Percentiles rank a stretch among this genome's conserved stretches.
Conservation (phyloP, 176 grass and related monocot genomes). For the Eleusine coracana region DNA sequence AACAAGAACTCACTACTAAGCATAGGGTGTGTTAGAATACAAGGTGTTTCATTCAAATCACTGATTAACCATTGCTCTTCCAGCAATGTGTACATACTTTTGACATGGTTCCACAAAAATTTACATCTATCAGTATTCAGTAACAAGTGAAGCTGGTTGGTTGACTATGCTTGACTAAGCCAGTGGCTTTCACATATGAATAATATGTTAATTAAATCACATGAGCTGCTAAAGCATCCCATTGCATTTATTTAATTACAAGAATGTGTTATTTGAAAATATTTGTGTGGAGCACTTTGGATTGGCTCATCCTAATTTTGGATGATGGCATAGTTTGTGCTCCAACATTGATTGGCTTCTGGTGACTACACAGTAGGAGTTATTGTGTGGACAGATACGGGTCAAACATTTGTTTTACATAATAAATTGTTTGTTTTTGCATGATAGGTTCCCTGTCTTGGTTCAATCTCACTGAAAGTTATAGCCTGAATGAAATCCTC, state of each 20-base stretch:
- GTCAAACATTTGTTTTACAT: conserved; percentile 47
- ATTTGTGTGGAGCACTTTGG: conserved; percentile 44
- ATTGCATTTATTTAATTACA: not conserved
- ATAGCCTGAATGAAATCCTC: not conserved
- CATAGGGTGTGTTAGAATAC: not conserved
- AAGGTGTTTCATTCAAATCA: not conserved
- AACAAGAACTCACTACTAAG: not conserved
- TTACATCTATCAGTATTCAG: not conserved
- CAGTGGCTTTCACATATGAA: not conserved
- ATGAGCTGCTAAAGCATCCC: not conserved
- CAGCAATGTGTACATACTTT: conserved; percentile 11
- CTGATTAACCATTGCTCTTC: not conserved
- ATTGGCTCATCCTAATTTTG: conserved; percentile 57
- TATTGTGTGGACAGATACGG: conserved; percentile 70
- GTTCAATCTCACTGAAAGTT: not conserved
- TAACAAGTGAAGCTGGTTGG: not conserved
- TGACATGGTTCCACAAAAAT: not conserved
- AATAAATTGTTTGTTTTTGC: conserved; percentile 8
- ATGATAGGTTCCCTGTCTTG: not conserved
- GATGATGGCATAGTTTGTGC: conserved; percentile 61
- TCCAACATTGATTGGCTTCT: conserved; percentile 56
- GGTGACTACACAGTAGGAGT: conserved; percentile 58
- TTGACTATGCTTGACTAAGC: conserved; percentile 8
- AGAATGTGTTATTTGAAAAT: not conserved
- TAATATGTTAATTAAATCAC: conserved; percentile 13